Conservation (phyloP, 2,329 filamentous ascomycete species). For the Colletotrichum phormii region DNA sequence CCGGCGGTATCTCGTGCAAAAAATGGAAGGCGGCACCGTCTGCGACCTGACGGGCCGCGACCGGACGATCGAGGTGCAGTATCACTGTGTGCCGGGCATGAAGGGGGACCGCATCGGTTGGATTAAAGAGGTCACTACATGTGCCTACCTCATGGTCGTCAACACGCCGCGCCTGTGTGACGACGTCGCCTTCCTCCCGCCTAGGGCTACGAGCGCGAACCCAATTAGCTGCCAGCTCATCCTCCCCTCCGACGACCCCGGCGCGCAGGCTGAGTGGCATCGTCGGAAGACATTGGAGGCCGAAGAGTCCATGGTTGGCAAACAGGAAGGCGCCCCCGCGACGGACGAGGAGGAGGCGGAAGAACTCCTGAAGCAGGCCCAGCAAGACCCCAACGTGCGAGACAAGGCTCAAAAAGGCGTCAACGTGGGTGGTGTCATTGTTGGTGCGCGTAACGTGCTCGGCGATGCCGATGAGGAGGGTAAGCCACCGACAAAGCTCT, state of each 20-base stretch:
- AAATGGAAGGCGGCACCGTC: constrained; percentile 80
- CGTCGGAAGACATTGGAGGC: constrained; percentile 51
- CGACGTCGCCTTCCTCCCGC: constrained; percentile 87
- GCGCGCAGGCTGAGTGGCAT: constrained; percentile 45
- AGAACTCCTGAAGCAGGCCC: not conserved
- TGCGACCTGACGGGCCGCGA: constrained; percentile 88
- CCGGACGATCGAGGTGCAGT: constrained; percentile 86
- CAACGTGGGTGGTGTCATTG: constrained; percentile 64
- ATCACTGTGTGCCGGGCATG: constrained; percentile 81
- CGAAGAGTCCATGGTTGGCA: constrained; percentile 48
- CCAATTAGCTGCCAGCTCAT: constrained; percentile 82
- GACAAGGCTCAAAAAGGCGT: constrained; percentile 43
- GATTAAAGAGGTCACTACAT: constrained; percentile 94
- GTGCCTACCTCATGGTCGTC: constrained; percentile 92
- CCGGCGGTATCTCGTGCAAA: constrained; percentile 87
- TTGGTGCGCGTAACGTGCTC: constrained; percentile 63
- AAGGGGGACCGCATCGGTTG: constrained; percentile 83
- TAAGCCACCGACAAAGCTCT: constrained; percentile 58
- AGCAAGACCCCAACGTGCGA: constrained; percentile 13
- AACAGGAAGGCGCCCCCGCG: constrained; percentile 26
- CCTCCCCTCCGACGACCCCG: constrained; percentile 62
- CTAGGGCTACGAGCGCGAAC: constrained; percentile 81
- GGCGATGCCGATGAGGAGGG: constrained; percentile 59
- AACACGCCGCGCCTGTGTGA: constrained; percentile 90
- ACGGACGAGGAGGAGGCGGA: constrained; percentile 15